phyloP scores from a whole-genome alignment of 2,329 filamentous ascomycete genomes.

The Capronia coronata region DNA sequence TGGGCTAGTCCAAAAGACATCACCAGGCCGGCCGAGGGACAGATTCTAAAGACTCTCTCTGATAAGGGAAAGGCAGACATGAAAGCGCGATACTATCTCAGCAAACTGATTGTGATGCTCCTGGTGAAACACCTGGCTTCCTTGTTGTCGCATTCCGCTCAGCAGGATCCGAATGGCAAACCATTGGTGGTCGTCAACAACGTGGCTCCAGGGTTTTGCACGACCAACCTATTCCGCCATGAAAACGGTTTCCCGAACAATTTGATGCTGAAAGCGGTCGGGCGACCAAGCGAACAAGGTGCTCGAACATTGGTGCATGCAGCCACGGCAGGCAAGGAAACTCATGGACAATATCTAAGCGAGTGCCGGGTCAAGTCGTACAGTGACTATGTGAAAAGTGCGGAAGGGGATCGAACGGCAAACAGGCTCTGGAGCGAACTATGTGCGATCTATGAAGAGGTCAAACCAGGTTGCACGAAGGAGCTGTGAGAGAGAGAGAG shows the following conservation, averaged over 20 bases:
- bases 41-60: conserved; percentile 23
- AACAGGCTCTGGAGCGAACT: conserved; percentile 16
- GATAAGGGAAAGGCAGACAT: conserved; percentile 35
- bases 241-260: too few species aligned
- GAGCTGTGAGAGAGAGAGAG: conserved; percentile 5
- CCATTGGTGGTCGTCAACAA: conserved; percentile 44
- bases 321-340: conserved; percentile 36
- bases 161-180: conserved; percentile 19
- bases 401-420: conserved; percentile 17
- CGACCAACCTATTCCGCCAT: conserved; percentile 42
- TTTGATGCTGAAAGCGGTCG: conserved; percentile 29
- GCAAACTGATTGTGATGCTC: conserved; percentile 37
- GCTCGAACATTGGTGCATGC: conserved; percentile 41
- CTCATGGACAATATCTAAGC: conserved; percentile 44
- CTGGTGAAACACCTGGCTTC: conserved; percentile 16
- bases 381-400: conserved; percentile 18
- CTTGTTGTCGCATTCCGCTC: conserved; percentile 17
- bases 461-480: conserved; percentile 18
- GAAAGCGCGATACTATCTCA: conserved; percentile 40
- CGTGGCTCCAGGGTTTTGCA: conserved; percentile 50
- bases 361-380: conserved; percentile 31
- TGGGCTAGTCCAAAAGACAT: conserved; percentile 30
- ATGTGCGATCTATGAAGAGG: conserved; percentile 11
- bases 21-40: conserved; percentile 13
- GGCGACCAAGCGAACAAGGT: conserved; percentile 43